phyloP scores from a whole-genome alignment of 1,139 yeast species.

The Pichia sp. region DNA sequence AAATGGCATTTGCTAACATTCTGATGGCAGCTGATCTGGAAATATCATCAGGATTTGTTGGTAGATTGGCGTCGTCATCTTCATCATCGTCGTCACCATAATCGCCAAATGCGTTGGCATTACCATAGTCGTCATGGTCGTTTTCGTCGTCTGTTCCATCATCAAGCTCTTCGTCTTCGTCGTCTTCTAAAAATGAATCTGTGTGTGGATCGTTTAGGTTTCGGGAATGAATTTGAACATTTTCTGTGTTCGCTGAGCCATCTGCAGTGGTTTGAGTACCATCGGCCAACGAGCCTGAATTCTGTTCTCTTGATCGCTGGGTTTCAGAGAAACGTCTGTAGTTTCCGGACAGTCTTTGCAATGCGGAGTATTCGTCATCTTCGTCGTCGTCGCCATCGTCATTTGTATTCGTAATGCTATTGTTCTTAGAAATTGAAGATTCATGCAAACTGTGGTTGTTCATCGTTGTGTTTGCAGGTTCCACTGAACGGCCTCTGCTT shows the following conservation, averaged over 20 bases:
- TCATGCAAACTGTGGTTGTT: neutral
- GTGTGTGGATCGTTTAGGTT: too few relatives aligned
- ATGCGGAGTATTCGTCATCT: slow-evolving; percentile 28
- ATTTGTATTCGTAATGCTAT: neutral
- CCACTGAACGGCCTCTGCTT: neutral
- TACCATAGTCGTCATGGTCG: slow-evolving; percentile 12
- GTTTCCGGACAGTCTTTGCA: slow-evolving; percentile 30
- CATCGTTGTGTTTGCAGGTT: neutral
- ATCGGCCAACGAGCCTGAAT: neutral
- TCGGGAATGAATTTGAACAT: too few relatives aligned
- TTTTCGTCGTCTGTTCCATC: slow-evolving; percentile 15
- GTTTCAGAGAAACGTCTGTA: slow-evolving; percentile 31
- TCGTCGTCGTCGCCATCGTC: slow-evolving; percentile 24
- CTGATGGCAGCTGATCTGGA: slow-evolving; percentile 9
- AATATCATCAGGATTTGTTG: neutral
- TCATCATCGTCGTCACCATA: neutral
- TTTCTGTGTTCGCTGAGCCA: too few relatives aligned
- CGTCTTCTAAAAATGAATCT: slow-evolving; percentile 9
- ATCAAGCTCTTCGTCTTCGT: neutral
- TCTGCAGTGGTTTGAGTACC: too few relatives aligned
- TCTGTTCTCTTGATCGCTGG: slow-evolving; percentile 20
- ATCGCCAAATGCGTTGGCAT: neutral
- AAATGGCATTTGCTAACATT: slow-evolving; percentile 17
- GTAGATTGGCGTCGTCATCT: neutral
- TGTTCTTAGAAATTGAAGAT: neutral